These are phyloP conservation scores for Wickerhamiella allomyrinae DNA, from an alignment of 805 yeast genomes.

Conservation along the genomic window DNA sequence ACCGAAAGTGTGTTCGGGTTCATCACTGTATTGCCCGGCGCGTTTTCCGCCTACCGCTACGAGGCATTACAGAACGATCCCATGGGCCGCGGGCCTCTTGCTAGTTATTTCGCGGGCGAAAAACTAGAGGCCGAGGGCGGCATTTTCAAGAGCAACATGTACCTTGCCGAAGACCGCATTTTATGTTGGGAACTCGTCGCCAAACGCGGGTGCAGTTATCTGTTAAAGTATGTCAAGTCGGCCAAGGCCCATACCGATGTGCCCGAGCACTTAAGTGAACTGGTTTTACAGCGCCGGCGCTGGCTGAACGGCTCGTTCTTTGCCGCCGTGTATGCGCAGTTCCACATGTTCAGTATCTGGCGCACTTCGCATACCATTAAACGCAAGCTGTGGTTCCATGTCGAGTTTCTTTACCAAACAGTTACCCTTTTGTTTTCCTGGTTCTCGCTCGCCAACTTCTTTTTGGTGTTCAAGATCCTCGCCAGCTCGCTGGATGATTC, in stretches of 20 bases:
- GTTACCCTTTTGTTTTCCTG: slow-evolving; percentile 70
- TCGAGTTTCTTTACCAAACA: slow-evolving; percentile 83
- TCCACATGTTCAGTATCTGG: slow-evolving; percentile 83
- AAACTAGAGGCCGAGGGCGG: slow-evolving; percentile 47
- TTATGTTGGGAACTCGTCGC: slow-evolving; percentile 94
- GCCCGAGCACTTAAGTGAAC: slow-evolving; percentile 88
- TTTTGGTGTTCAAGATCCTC: slow-evolving; percentile 79
- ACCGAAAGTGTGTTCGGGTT: slow-evolving; percentile 86
- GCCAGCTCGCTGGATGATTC: slow-evolving; percentile 67
- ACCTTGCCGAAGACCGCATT: slow-evolving; percentile 91
- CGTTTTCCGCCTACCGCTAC: slow-evolving; percentile 84
- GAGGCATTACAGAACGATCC: slow-evolving; percentile 76
- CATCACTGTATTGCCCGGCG: slow-evolving; percentile 89
- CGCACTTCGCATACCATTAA: slow-evolving; percentile 64
- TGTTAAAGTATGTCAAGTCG: slow-evolving; percentile 76
- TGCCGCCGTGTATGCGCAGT: slow-evolving; percentile 82
- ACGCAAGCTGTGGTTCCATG: slow-evolving; percentile 69
- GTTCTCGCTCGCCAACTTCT: slow-evolving; percentile 86
- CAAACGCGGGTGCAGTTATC: slow-evolving; percentile 70
- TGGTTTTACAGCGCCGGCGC: slow-evolving; percentile 90
- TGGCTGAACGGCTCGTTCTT: slow-evolving; percentile 97
- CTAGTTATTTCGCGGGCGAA: slow-evolving; percentile 85
- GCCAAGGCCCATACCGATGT: slow-evolving; percentile 97
- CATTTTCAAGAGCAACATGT: slow-evolving; percentile 92
- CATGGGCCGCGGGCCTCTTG: slow-evolving; percentile 75